Evolutionary conservation across 495 filamentous ascomycete species (phyloP).

Genomic region (Tuber umbilicatum): DNA sequence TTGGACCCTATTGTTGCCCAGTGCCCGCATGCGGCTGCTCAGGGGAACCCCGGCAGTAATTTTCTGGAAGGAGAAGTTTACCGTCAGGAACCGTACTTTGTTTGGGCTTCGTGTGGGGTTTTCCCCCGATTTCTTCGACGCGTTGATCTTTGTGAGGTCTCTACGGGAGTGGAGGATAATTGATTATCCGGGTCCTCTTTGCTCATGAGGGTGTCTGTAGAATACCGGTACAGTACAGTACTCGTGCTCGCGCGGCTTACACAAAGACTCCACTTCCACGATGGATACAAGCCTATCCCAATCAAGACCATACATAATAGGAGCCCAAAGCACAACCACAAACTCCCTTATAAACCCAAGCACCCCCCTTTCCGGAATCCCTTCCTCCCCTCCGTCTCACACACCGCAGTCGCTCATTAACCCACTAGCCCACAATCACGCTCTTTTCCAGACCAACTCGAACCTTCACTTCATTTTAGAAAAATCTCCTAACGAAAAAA

Average conservation of each 20-base stretch:
- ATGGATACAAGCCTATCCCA: background rate
- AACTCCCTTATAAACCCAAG: background rate
- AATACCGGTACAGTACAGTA: too few relatives aligned
- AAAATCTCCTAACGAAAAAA: background rate
- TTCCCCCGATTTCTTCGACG: background rate
- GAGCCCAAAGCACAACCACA: background rate
- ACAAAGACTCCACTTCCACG: background rate
- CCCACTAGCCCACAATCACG: background rate
- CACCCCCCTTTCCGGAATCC: background rate
- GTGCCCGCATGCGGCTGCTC: background rate
- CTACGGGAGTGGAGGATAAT: background rate
- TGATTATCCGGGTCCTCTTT: background rate
- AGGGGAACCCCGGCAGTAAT: background rate
- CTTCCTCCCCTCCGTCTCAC: background rate
- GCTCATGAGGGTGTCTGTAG: background rate
- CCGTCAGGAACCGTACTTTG: background rate
- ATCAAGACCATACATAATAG: background rate
- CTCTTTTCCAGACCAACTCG: background rate
- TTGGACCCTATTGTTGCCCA: background rate
- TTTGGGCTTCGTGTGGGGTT: background rate
- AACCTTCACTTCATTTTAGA: background rate
- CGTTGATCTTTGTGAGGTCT: background rate
- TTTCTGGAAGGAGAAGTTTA: background rate
- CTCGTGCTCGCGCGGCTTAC: too few relatives aligned
- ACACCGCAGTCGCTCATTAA: background rate